Conservation (phyloP, 2,329 filamentous ascomycete genomes). For the Sarocladium kiliense region DNA sequence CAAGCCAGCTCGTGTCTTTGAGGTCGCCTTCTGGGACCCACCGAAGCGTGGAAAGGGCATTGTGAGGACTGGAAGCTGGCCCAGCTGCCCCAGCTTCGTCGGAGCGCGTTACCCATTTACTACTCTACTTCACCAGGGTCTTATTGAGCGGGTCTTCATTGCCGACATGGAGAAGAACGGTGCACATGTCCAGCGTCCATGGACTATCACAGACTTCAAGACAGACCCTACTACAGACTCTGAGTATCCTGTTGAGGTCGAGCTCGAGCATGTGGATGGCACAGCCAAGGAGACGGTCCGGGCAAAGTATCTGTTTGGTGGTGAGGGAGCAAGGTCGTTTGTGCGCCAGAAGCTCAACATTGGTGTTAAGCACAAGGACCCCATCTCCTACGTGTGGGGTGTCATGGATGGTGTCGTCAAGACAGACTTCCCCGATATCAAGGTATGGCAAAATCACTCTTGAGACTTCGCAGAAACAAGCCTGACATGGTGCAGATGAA, state of each 20-base stretch:
- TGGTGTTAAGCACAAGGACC: conserved; percentile 65
- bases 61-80: conserved; percentile 65
- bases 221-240: conserved; percentile 50
- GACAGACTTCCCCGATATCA: conserved; percentile 74
- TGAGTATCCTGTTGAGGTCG: conserved; percentile 75
- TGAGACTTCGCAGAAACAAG: background rate
- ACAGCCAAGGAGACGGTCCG: conserved; percentile 60
- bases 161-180: conserved; percentile 59
- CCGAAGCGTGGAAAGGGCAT: conserved; percentile 50
- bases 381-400: conserved; percentile 68
- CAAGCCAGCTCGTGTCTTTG: conserved; percentile 79
- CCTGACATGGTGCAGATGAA: conserved; percentile 43
- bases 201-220: conserved; percentile 57
- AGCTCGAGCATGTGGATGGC: conserved; percentile 72
- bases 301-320: conserved; percentile 67
- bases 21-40: conserved; percentile 70
- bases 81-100: conserved; percentile 77
- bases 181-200: conserved; percentile 56
- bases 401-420: conserved; percentile 70
- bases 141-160: conserved; percentile 67
- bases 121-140: conserved; percentile 65
- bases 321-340: conserved; percentile 64
- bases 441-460: conserved; percentile 35
- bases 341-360: conserved; percentile 63
- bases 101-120: conserved; percentile 68